These are phyloP conservation scores for Trichoderma lentiforme DNA, from an alignment of 2,329 filamentous ascomycete genomes.

Conservation along the genomic window DNA sequence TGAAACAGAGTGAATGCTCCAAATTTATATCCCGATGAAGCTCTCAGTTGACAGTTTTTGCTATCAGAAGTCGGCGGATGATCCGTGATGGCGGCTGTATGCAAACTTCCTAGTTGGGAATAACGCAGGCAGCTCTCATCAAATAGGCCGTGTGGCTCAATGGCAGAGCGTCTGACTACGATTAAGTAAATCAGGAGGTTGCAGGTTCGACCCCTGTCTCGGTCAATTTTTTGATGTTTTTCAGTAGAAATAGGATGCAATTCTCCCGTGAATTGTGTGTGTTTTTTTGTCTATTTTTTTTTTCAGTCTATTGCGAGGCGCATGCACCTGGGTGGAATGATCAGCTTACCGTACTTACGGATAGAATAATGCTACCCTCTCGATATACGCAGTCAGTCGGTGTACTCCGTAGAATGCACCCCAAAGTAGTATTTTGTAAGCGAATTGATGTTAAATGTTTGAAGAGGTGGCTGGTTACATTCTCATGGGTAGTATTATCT, in stretches of 20 bases:
- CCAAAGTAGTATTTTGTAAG: background rate
- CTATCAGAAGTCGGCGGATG: background rate
- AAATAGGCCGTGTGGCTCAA: slow-evolving; percentile 18
- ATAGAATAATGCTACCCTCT: background rate
- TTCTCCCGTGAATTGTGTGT: background rate
- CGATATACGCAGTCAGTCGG: background rate
- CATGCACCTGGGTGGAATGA: background rate
- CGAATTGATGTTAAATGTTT: background rate
- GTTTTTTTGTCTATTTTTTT: background rate
- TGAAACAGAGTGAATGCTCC: background rate
- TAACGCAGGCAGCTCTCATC: background rate
- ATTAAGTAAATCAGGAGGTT: slow-evolving; percentile 18
- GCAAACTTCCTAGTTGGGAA: background rate
- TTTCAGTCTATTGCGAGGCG: background rate
- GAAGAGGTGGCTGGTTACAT: background rate
- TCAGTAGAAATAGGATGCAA: background rate
- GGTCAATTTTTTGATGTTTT: slow-evolving; percentile 7
- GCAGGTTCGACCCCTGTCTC: slow-evolving; percentile 19
- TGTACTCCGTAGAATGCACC: background rate
- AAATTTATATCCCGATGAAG: background rate
- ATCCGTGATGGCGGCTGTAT: background rate
- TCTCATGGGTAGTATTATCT: background rate
- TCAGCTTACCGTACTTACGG: background rate
- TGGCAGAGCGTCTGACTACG: slow-evolving; percentile 19
- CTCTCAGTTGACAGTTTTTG: background rate